A percentile compares a stretch with the other conserved stretches of the same genome.
These are phyloP conservation scores for Lavandula angustifolia DNA, from an alignment of 257 asterid genomes.

Conservation along the genomic window DNA sequence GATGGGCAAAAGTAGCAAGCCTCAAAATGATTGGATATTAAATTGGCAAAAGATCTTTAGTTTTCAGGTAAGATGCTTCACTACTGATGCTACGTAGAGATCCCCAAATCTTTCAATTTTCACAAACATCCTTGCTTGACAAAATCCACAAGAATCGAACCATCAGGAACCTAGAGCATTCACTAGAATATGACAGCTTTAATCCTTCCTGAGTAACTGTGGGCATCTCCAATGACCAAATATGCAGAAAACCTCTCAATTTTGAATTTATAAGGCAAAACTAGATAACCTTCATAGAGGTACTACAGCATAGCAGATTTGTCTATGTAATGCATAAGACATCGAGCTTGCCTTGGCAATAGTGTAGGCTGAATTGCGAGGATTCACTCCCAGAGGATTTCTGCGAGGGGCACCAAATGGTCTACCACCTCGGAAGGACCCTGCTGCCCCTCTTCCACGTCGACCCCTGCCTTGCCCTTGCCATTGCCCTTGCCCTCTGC, in stretches of 20 bases:
- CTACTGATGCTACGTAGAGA: slow-evolving; percentile 42
- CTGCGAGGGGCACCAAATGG: slow-evolving; percentile 65
- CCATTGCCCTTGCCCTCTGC: slow-evolving; percentile 36
- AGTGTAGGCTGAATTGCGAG: slow-evolving; percentile 58
- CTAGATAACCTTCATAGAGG: slow-evolving; percentile 49
- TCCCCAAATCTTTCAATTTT: slow-evolving; percentile 51
- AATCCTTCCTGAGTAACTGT: slow-evolving; percentile 39
- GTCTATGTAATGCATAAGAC: slow-evolving; percentile 63
- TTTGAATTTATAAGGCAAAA: slow-evolving; percentile 46
- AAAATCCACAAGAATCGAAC: slow-evolving; percentile 43
- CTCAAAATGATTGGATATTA: slow-evolving; percentile 40
- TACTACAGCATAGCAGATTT: slow-evolving; percentile 51
- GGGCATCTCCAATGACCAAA: slow-evolving; percentile 51
- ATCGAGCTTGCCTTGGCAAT: slow-evolving; percentile 99
- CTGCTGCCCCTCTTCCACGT: slow-evolving; percentile 72
- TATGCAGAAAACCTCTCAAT: slow-evolving; percentile 41
- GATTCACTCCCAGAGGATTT: slow-evolving; percentile 75
- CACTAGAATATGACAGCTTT: slow-evolving; percentile 39
- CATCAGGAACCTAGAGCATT: slow-evolving; percentile 47
- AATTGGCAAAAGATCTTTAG: slow-evolving; percentile 44
- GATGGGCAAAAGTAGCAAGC: slow-evolving; percentile 36
- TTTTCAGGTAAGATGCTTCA: slow-evolving; percentile 51
- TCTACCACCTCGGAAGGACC: slow-evolving; percentile 79
- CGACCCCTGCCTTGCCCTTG: slow-evolving; percentile 57
- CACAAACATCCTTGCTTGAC: slow-evolving; percentile 46